A percentile compares a stretch with the other conserved stretches of the same genome.
Evolutionary conservation across 176 grass and related monocot genomes (phyloP).

Genomic region (Zea luxurians): DNA sequence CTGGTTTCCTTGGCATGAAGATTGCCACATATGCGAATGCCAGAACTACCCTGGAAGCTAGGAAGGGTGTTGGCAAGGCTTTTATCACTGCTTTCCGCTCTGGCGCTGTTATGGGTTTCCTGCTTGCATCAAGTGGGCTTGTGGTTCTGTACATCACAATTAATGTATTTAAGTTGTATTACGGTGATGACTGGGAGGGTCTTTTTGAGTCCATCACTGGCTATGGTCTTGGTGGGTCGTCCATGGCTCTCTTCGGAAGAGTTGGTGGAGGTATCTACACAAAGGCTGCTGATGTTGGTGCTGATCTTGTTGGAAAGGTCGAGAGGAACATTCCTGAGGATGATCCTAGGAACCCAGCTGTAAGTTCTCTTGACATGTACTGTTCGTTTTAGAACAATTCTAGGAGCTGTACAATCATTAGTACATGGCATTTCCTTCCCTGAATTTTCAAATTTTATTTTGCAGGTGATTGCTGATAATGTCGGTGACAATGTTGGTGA

Average conservation of each 20-base stretch:
- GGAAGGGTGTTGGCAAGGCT: conserved; percentile 90
- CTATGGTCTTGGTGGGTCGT: conserved; percentile 90
- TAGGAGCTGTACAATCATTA: background rate
- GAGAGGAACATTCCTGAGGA: conserved; percentile 94
- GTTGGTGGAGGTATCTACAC: conserved; percentile 92
- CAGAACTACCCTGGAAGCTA: conserved; percentile 79
- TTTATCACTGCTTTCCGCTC: conserved; percentile 83
- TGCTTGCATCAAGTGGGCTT: conserved; percentile 75
- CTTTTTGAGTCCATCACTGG: conserved; percentile 91
- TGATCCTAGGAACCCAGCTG: conserved; percentile 92
- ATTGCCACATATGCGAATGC: conserved; percentile 90
- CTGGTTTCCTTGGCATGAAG: conserved; percentile 92
- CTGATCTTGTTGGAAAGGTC: conserved; percentile 89
- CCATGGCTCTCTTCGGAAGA: conserved; percentile 89
- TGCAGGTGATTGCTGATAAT: conserved; percentile 86
- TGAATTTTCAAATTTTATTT: conserved; percentile 39
- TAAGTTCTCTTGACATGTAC: conserved; percentile 44
- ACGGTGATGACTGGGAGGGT: conserved; percentile 89
- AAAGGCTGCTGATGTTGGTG: conserved; percentile 94
- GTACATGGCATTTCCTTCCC: background rate
- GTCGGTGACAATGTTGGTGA: conserved; percentile 95
- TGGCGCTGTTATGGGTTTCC: conserved; percentile 89
- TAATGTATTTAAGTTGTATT: conserved; percentile 77
- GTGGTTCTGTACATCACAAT: conserved; percentile 87
- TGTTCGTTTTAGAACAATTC: background rate